Base-by-base conservation (phyloP, 139 green algal genomes). In the Helicosporidium sp. region DNA sequence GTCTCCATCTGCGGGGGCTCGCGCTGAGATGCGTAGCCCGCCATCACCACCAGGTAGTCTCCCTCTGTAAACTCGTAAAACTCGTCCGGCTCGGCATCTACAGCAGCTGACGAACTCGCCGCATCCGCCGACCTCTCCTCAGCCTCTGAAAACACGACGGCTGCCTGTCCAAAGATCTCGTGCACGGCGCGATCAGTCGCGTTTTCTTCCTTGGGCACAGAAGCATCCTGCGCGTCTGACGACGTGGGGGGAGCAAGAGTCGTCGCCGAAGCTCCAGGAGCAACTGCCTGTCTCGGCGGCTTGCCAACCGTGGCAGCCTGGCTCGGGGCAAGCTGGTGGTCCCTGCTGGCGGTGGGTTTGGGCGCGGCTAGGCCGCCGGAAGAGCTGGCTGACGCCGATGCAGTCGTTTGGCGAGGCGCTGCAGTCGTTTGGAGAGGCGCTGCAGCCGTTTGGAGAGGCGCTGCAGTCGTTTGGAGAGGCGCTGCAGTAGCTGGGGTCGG, bases 1-100 rank as follows among this genome's bases (percentile, higher is more conserved):
- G 62, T 70, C 46, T 55, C 57, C 19, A 70, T 52, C 8, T 34
- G 49, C 6, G 27, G 44, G 18, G 34, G 29, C 31, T 48, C 49
- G 34, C 41, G 26, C 43, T 49, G 18, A 5, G 7, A 12, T n/a
- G 41, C 26, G 13, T 43, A 46, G 15, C 54, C 54, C 25, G 51
- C 48, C 46, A 52, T 28, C 20, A 58, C 51, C 6, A 36, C 26
- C 7, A 28, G 46, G 26, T 52, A 54, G 37, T 65, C 58, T 26
- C 58, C 51, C 41, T 49, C 27, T 2, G 45, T 60, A 35, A 65
- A 55, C 22, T 65, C 58, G 31, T 17, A 28, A 29, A 34, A 42
- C 31, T 27, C 29, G 18, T 19, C 28, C 7, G 20, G 15, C 13
- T 23, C 13, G 12, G 10, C 18, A 13, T 37, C 26, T n/a, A n/a